Base-by-base conservation (phyloP, 2,329 filamentous ascomycete genomes). In the Aschersonia sp. region DNA sequence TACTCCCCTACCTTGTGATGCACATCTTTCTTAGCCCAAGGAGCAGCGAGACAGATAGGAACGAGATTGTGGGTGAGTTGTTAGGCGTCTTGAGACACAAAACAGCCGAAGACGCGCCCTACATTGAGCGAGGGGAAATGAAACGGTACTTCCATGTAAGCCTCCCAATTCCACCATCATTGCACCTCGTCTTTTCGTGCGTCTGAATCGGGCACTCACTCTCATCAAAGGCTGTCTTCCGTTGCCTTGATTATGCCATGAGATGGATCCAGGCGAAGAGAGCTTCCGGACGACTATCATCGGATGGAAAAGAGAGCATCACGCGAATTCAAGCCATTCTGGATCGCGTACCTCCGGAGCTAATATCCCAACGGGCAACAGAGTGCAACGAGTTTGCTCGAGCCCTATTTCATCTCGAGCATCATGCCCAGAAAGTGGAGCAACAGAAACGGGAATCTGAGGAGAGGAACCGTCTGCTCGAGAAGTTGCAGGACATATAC, bases 391-490 rank as follows among this genome's bases (percentile, higher is more conserved):
- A 94, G 7, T 97, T 90, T 60, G 83, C 92, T 6, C 79, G 92
- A 45, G 92, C 94, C 1, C 70, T 98, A 14, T 95, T 95, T 59
- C 87, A 97, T 59, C 85, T 94, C 70, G 92, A 99, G 63, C 87
- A 94, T 55, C 85, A 95, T 59, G 89, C 89, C 48, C 69, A 70
- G 47, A 67, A 72, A 50, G 62, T 71, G 47, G 66, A 71, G 32
- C 65, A 67, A 30, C 58, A 62, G n/a, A 66, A 67, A 35, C 59
- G 67, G 30, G 69, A 71, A 1, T 62, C 68, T 1, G 69, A 72
- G 2, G 74, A 79, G 29, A 67, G 75, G n/a, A 72, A 83, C 47
- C 72, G 78, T 30, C 71, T 92, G 4, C 76, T 94, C 50, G 79
- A 87, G 54, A 79, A 82, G 51, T 69, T 98, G 30, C 90, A 97